Percentiles rank a stretch among this genome's conserved stretches.
phyloP scores from a whole-genome alignment of 208 protist species.

The Phytomonas francai region DNA sequence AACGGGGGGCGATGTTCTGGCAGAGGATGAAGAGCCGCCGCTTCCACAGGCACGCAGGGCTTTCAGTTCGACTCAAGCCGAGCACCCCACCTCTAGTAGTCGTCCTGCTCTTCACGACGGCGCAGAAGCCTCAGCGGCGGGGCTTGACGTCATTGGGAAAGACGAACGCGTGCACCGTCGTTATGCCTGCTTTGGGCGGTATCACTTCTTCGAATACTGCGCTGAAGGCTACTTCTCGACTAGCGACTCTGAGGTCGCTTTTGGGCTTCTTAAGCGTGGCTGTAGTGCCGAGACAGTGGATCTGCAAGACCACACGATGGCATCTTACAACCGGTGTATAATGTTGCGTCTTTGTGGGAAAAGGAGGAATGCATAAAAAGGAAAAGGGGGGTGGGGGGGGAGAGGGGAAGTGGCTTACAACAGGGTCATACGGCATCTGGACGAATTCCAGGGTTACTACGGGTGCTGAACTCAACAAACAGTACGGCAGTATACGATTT shows the following conservation, averaged over 20 bases:
- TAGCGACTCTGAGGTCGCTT: slow-evolving; percentile 47
- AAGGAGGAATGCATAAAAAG: slow-evolving; percentile 3
- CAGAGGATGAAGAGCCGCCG: slow-evolving; percentile 15
- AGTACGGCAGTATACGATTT: neutral
- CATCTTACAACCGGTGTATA: slow-evolving; percentile 55
- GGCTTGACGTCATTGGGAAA: slow-evolving; percentile 9
- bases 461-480: neutral
- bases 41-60: neutral
- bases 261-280: slow-evolving; percentile 49
- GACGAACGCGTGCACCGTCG: slow-evolving; percentile 33
- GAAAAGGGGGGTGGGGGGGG: too few relatives aligned
- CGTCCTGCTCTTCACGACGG: neutral
- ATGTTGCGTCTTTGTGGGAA: slow-evolving; percentile 50
- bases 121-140: slow-evolving; percentile 1
- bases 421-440: neutral
- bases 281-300: slow-evolving; percentile 19
- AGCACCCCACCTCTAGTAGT: neutral
- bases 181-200: slow-evolving; percentile 65
- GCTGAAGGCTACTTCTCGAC: slow-evolving; percentile 45
- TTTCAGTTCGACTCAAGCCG: neutral
- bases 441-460: neutral
- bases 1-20: slow-evolving; percentile 23
- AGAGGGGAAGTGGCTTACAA: too few relatives aligned
- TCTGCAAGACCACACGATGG: slow-evolving; percentile 46
- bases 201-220: slow-evolving; percentile 56